Evolutionary conservation across 306 rosid species (phyloP), one percentile per base, ranked within the genome.

Genomic region (Biancaea sappan): DNA sequence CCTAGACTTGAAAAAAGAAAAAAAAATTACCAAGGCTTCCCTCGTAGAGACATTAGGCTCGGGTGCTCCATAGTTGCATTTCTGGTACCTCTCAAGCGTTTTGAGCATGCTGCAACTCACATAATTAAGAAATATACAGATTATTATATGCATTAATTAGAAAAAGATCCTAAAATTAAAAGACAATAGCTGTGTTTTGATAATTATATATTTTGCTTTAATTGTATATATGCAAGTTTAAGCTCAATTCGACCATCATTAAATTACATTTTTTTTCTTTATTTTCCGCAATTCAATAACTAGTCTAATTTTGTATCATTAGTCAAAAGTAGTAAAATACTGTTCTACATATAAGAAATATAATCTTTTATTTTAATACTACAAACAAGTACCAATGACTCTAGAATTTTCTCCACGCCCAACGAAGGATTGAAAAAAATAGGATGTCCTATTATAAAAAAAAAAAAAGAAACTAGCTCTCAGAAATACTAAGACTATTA

Each of bases 51-150:
- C 91, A 80, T 85, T 86, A 14, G 92, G 63, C 84, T 95, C 99
- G 40, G 99, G 97, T 13, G 94, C 96, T 72, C 96, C 98, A 86
- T 92, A 95, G 89, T 90, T 95, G 86, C 96, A 87, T 82, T 95
- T 95, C 82, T 95, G 98, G 77, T 95, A 95, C 88, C 93, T 90
- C 83, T 95, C 99, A n/a, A 95, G 91, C n/a, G 99, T 88, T 86
- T 90, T 92, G 79, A 92, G 96, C 99, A 90, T 92, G 96, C 99
- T 95, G 86, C 69, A 75, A n/a, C n/a, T n/a, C n/a, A n/a, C n/a
- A n/a, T n/a, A n/a, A n/a, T n/a, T n/a, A n/a, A n/a, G n/a, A n/a
- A n/a, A n/a, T n/a, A n/a, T n/a, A n/a, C n/a, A n/a, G n/a, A n/a
- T n/a, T n/a, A n/a, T n/a, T n/a, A n/a, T n/a, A n/a, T n/a, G n/a